Conservation (phyloP, 371 early-diverging fungal species). For the Quaeritorhiza haematococci region DNA sequence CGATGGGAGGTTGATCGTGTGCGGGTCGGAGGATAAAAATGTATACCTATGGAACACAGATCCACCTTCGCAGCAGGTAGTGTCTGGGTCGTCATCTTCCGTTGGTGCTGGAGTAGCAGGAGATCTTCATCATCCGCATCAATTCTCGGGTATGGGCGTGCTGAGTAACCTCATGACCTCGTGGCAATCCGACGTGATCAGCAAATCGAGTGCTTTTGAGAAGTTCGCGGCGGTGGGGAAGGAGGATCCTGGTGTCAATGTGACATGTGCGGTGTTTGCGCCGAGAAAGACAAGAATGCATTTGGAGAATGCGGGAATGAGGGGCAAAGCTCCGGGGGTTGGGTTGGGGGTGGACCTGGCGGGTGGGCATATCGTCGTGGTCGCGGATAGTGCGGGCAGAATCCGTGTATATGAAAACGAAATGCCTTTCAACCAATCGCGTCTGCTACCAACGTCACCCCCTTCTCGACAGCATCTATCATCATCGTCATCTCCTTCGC, state of each 20-base stretch:
- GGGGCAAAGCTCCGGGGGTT: neutral
- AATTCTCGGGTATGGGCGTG: neutral
- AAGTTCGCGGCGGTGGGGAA: neutral
- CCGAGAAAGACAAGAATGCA: constrained; percentile 15
- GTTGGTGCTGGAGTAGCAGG: neutral
- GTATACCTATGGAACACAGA: constrained; percentile 72
- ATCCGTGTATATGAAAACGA: constrained; percentile 18
- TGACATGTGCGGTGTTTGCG: constrained; percentile 28
- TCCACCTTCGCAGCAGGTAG: constrained; percentile 7
- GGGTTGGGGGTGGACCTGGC: neutral
- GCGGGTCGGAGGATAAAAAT: constrained; percentile 74
- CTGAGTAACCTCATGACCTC: neutral
- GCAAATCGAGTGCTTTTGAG: neutral
- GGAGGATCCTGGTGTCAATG: neutral
- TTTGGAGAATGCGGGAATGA: neutral
- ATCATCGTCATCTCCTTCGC: no score
- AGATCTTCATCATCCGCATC: neutral
- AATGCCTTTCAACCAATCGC: no score
- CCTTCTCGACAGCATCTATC: no score
- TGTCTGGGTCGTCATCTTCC: neutral
- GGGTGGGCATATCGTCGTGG: constrained; percentile 14
- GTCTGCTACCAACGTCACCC: no score
- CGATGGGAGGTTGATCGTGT: constrained; percentile 65
- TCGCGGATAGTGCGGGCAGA: constrained; percentile 17
- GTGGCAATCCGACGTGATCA: neutral